Base-by-base conservation (phyloP, 495 filamentous ascomycete genomes). In the Aspergillus taichungensis region DNA sequence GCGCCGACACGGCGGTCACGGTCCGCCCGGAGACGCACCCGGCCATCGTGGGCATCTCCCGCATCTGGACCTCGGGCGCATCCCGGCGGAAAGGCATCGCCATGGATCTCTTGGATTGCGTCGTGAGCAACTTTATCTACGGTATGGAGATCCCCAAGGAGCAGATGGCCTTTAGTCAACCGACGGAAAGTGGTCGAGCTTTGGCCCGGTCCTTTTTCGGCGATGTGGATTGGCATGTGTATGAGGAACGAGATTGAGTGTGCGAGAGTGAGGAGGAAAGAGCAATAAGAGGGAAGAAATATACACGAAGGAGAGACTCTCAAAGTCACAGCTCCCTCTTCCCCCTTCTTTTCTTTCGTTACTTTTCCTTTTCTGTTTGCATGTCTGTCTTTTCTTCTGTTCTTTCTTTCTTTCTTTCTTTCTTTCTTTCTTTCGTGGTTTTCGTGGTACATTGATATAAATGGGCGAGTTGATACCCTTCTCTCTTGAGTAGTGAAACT, bases 81-180 rank as follows among this genome's bases (percentile, higher is more conserved):
- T 74, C 76, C 37, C 72, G 83, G 34, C 60, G 77, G 27, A 69
- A 73, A 55, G 81, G 81, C 8, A 73, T 87, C 42, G 84, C 82
- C 3, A 65, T 69, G 48, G 72, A 72, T 48, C 56, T 87, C 40
- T 49, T 87, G 41, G 78, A 87, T 39, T 75, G 72, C 46, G 79
- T 80, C 39, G 66, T 77, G 42, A 72, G 66, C 50, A 75, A 77
- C 50, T 83, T 82, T 54, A 76, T 84, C 33, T 83, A 83, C 54
- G 82, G 82, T 0, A 75, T 83, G 71, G 72, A 74, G 47, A 71
- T 83, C 33, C 68, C 75, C 30, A 85, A 82, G 61, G 65, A 71
- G 28, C 58, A 72, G 51, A 71, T 87, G 29, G 83, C 83, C 13
- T 87, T 87, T 57, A 85, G 81, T 56, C 84, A 87, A 53, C 81